Base-by-base conservation (phyloP, 2,329 filamentous ascomycete genomes). In the Monilinia fructicola region DNA sequence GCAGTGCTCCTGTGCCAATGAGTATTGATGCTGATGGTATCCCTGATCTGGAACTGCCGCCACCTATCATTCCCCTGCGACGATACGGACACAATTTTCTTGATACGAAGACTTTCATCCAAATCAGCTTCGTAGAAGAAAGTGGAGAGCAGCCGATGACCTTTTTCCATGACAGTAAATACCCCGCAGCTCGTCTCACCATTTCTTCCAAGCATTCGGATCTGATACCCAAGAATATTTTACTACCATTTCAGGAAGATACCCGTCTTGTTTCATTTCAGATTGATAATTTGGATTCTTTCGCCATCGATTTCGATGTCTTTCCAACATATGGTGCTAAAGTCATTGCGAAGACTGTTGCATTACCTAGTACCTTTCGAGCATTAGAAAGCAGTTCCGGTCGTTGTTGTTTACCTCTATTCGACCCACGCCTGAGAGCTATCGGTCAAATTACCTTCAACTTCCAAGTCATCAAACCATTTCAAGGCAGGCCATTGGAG, bases 61-160 rank as follows among this genome's bases (percentile, higher is more conserved):
- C 95, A 26, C 95, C 95, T 0, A 98, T 99, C 71, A 97, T 99
- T 71, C 95, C 95, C 0, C 83, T 98, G 58, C 87, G 95, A 72
- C 87, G 95, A 73, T 99, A 99, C 74, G 95, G 95, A 21, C 95
- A 99, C 80, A 99, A 98, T 78, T 99, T 99, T 82, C 83, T 99
- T 46, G 95, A 99, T 75, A 97, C 92, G 40, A 99, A 98, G 80
- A 96, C 93, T 0, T 96, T 97, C 70, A 88, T 99, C 16, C 92
- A 97, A 74, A 90, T 99, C 70, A 92, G 85, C 72, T 98, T 99
- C 74, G 63, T 52, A 7, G 92, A 94, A 62, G 89, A 90, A 68
- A 82, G 86, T 35, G 87, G 84, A 60, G 84, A 95, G 60, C 85
- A 85, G 66, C 91, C 95, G 0, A 88, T 99, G 62, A 80, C 91